Base-by-base conservation (phyloP, 306 rosid species). In the Macrotyloma uniflorum region DNA sequence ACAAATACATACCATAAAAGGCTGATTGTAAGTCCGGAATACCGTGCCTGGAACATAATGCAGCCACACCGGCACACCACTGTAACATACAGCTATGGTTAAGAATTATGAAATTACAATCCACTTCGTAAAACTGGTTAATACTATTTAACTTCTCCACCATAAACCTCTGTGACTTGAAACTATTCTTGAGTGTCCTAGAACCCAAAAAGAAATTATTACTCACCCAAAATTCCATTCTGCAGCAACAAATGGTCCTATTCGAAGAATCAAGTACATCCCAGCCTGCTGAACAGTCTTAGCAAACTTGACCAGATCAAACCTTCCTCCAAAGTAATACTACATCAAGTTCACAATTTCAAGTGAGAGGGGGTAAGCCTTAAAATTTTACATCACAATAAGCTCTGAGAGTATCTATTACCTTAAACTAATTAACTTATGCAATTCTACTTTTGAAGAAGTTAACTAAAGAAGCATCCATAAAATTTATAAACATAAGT, bases 31-130 rank as follows among this genome's bases (percentile, higher is more conserved):
- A 6, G 98, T 94, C 72, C 98, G 90, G 83, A 94, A 92, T 32
- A 90, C 91, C 5, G 97, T 94, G 68, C 93, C 97, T 28, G 91
- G 92, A 87, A 94, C 70, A 53, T 94, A 92, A 82, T 94, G 98
- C 87, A 94, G 72, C 98, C 98, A 94, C 35, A 94, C 96, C 12
- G 98, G 98, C 47, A 94, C 87, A 40, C 98, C 97, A n/a, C 97
- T 94, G 96, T 19, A 84, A 71, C 49, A 87, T 54, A 80, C 50
- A 82, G 62, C 45, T 4, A 67, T 62, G 33, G 67, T 80, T 69
- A 71, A 81, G 49, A 79, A 50, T 43, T 67, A 30, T 67, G 75
- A 74, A 79, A 73, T 19, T 47, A 14, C 24, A 5, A 53, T 15
- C 30, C 19, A 76, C 33, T 65, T 82, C 9, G 51, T 42, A 84